phyloP scores from a whole-genome alignment of 2,329 filamentous ascomycete genomes.

The Penicillium sp. region DNA sequence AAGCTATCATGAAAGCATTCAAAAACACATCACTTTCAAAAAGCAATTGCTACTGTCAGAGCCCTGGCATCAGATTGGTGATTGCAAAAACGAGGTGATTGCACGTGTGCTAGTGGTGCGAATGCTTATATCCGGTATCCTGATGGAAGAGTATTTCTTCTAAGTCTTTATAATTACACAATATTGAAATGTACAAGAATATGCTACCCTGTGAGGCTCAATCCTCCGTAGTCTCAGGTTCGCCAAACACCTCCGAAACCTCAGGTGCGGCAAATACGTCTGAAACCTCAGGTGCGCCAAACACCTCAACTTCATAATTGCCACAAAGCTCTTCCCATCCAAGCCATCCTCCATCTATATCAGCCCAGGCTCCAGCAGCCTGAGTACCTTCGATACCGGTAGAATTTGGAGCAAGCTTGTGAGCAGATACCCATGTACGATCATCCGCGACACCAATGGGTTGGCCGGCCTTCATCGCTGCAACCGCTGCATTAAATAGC shows the following conservation, averaged over 20 bases:
- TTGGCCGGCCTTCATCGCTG: neutral
- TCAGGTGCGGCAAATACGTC: constrained; percentile 3
- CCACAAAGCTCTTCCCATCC: constrained; percentile 11
- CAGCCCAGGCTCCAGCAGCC: constrained; percentile 4
- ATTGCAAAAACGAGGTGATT: no score
- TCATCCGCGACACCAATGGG: constrained; percentile 4
- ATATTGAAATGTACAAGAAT: no score
- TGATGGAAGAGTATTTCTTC: no score
- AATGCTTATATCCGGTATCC: no score
- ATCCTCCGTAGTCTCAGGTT: no score
- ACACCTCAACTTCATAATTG: constrained; percentile 3
- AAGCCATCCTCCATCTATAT: constrained; percentile 8
- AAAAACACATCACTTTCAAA: no score
- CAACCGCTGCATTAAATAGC: constrained; percentile 3
- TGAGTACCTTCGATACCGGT: neutral
- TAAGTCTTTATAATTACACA: no score
- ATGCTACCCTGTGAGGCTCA: no score
- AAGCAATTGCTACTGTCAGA: no score
- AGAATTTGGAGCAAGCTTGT: constrained; percentile 1
- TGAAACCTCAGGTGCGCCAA: neutral
- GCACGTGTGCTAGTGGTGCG: no score
- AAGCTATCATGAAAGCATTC: no score
- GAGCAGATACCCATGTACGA: constrained; percentile 7
- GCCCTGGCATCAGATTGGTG: no score
- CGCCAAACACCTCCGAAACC: constrained; percentile 1